Base-by-base conservation (phyloP, 208 protist species). In the Acanthamoeba royreba region DNA sequence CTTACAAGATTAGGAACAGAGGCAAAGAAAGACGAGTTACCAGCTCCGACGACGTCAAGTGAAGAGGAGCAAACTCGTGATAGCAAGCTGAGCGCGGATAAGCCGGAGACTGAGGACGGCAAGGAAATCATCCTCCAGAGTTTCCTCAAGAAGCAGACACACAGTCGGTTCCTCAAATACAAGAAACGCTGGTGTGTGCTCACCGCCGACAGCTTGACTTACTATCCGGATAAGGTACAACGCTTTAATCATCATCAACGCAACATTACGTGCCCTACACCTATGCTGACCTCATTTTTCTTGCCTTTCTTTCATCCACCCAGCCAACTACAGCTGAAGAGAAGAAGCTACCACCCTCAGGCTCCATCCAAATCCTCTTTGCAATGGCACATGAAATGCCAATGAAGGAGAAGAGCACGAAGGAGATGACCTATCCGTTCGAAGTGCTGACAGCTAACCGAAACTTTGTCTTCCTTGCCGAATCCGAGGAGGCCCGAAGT, bases 381-480 rank as follows among this genome's bases (percentile, higher is more conserved):
- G 77, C 77, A 28, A 86, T 86, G 77, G 77, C 77, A 5, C 42
- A 86, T 28, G 77, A 47, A 45, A 25, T 86, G 77, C 77, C 77
- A 15, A 28, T 55, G 42, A 38, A 31, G 2, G 45, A 47, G 45
- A 25, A 31, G 25, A 86, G 46, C 77, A 15, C 63, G 28, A 86
- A 86, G 46, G 77, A 86, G 77, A 47, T 55, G n/a, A 31, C 46
- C 43, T 55, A 86, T n/a, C 42, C 46, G 42, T 86, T 86, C 46
- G 77, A 86, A 45, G 77, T 86, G 46, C 31, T 86, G 77, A 86
- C 77, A 45, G 77, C 77, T 45, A 86, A 86, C 31, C 77, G 77
- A 38, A 86, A 86, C 77, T 86, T 58, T 55, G 77, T 86, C n/a
- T 86, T 86, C 31, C 11, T 58, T 0, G 77, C 42, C 28, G 77